A percentile compares a stretch with the other conserved stretches of the same genome.
phyloP scores from a whole-genome alignment of 257 asterid genomes.

The Ballota nigra region DNA sequence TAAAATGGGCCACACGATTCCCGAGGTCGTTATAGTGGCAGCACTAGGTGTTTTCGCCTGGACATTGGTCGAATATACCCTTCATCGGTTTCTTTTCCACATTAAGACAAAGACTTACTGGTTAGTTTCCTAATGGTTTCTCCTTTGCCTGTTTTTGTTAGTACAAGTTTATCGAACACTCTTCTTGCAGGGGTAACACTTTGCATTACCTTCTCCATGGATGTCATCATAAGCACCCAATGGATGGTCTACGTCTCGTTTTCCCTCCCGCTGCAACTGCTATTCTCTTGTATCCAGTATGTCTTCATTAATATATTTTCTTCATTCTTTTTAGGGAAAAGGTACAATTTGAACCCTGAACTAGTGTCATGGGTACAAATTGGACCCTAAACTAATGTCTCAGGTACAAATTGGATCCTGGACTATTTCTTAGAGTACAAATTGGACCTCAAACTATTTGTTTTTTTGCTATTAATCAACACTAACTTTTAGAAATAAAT shows the following conservation, averaged over 20 bases:
- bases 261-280: slow-evolving; percentile 85
- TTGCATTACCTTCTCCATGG: slow-evolving; percentile 81
- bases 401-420: too few relatives aligned
- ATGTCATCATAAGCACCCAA: slow-evolving; percentile 94
- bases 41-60: slow-evolving; percentile 55
- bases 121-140: slow-evolving; percentile 47
- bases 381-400: too few relatives aligned
- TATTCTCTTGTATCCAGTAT: slow-evolving; percentile 59
- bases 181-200: slow-evolving; percentile 67
- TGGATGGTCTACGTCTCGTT: slow-evolving; percentile 80
- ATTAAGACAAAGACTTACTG: slow-evolving; percentile 57
- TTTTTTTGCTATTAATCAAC: too few relatives aligned
- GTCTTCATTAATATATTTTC: slow-evolving; percentile 1
- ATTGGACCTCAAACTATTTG: too few relatives aligned
- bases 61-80: slow-evolving; percentile 74
- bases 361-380: too few relatives aligned
- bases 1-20: slow-evolving; percentile 43
- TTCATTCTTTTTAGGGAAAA: background rate
- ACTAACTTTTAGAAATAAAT: too few relatives aligned
- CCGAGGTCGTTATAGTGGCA: slow-evolving; percentile 37
- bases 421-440: too few relatives aligned
- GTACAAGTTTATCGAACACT: background rate
- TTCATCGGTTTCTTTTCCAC: slow-evolving; percentile 76
- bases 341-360: too few relatives aligned
- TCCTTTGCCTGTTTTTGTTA: background rate